Evolutionary conservation across 768 basidiomycete genomes (phyloP), one percentile per base, ranked within the genome.

Genomic region (Agaricus bisporus): DNA sequence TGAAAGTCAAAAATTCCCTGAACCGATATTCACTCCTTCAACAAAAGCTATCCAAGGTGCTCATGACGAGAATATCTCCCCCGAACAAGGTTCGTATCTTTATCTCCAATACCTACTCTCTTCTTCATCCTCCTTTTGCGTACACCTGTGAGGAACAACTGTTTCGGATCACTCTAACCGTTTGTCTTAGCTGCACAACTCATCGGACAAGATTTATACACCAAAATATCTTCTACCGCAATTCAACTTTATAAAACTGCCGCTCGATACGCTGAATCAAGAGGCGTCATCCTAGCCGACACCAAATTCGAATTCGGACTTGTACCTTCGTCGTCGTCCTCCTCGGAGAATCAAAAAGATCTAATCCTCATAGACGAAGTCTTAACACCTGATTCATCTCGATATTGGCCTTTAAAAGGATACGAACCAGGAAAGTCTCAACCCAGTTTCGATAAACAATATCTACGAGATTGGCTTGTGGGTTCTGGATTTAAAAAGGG

Each of bases 221-320:
- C 73, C 15, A 69, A 76, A 46, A 73, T 94, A 47, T 82, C 86
- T n/a, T 56, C 64, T 14, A 73, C 75, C 1, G 78, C 91, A 1
- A 60, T 94, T 5, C 69, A 75, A 54, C 71, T 93, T 1, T 93
- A 92, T 73, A 75, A 73, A 38, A 76, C 81, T 38, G 95, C 94
- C 2, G 83, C 91, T 0, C 79, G 73, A 25, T 81, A 91, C 61
- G 90, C 92, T 8, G 70, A 74, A 25, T 74, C 79, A 5, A 79
- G 83, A 4, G 95, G 92, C 15, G 75, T 98, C 54, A 97, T 98
- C 62, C 84, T 99, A 41, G 97, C 94, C 20, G 95, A 99, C 68
- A 98, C 95, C 38, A 99, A 99, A 67, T 98, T 98, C 68, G 97
- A 98, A 71, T 99, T 99, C 63, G 97, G 97, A 5, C 80, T 98